phyloP scores from a whole-genome alignment of 208 protist species.

The Trypanosoma rangeli region DNA sequence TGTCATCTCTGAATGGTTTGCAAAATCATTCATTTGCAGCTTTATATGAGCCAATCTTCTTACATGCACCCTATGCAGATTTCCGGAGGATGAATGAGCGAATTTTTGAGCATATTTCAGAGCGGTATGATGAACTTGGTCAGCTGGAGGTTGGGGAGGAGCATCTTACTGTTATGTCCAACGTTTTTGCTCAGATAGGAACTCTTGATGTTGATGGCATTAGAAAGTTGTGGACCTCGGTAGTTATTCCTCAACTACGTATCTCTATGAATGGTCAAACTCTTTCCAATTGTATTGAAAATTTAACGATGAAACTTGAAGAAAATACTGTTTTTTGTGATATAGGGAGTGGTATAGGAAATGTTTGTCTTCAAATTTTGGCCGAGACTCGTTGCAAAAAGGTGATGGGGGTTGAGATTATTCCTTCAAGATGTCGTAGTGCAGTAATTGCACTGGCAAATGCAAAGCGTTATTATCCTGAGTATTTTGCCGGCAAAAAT shows the following conservation, averaged over 20 bases:
- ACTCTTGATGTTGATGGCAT: conserved; percentile 69
- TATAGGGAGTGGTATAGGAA: conserved; percentile 83
- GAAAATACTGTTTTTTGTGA: conserved; percentile 75
- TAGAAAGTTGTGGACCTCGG: conserved; percentile 73
- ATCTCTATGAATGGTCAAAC: conserved; percentile 2
- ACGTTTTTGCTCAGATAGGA: conserved; percentile 81
- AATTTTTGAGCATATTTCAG: conserved; percentile 55
- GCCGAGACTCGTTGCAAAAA: conserved; percentile 70
- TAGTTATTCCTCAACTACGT: conserved; percentile 49
- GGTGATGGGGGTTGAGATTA: conserved; percentile 77
- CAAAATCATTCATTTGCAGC: conserved; percentile 56
- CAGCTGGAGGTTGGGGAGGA: conserved; percentile 66
- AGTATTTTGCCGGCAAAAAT: conserved; percentile 55
- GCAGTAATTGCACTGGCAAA: conserved; percentile 46
- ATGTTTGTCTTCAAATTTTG: conserved; percentile 82
- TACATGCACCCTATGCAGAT: conserved; percentile 40
- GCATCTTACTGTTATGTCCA: conserved; percentile 64
- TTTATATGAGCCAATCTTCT: conserved; percentile 33
- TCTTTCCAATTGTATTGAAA: conserved; percentile 28
- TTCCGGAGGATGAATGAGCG: conserved; percentile 45
- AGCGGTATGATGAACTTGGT: conserved; percentile 61
- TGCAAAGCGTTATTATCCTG: conserved; percentile 48
- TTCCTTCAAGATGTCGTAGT: conserved; percentile 60
- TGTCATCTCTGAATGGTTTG: conserved; percentile 53
- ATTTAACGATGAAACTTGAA: conserved; percentile 40